Percentiles rank a stretch among this genome's conserved stretches.
phyloP scores from a whole-genome alignment of 2,329 filamentous ascomycete species.

The Colletotrichum somersetense region DNA sequence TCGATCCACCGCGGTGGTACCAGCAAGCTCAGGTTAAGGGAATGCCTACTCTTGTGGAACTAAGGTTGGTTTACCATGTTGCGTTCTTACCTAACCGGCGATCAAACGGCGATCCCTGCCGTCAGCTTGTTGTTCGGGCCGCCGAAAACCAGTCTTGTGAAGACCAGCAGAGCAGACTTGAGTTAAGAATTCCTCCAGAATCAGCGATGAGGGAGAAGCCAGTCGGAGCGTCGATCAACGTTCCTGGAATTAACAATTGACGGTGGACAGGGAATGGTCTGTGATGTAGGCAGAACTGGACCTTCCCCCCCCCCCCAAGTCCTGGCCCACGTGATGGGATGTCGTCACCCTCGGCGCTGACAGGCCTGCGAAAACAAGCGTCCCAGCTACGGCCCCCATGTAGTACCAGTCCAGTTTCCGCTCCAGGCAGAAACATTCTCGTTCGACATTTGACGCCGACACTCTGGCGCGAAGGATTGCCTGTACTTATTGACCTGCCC shows the following conservation, averaged over 20 bases:
- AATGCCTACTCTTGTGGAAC: no score
- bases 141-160: no score
- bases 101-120: no score
- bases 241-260: no score
- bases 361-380: constrained; percentile 5
- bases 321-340: no score
- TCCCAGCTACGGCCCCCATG: background rate
- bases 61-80: no score
- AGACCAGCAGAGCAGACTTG: background rate
- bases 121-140: background rate
- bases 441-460: constrained; percentile 1
- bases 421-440: constrained; percentile 38
- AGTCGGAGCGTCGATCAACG: background rate
- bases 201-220: background rate
- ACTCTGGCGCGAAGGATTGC: background rate
- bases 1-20: constrained; percentile 2
- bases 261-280: no score
- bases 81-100: no score
- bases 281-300: no score
- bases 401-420: background rate
- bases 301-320: no score
- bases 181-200: background rate
- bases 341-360: background rate
- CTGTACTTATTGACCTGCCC: background rate
- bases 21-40: no score